Conservation (phyloP, 2,329 filamentous ascomycete species). For the Claviceps sp. region DNA sequence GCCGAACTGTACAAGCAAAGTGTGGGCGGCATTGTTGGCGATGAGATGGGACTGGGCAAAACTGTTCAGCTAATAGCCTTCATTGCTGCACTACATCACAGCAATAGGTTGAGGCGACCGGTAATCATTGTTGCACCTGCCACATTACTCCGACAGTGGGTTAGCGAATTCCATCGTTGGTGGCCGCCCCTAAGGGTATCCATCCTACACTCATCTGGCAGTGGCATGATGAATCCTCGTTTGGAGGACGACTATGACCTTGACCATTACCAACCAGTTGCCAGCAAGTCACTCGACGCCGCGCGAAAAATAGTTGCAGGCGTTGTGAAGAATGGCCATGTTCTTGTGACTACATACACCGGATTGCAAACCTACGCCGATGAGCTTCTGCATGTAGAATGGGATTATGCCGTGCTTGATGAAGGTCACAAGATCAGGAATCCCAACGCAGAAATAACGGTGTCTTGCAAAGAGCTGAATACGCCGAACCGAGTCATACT, state of each 20-base stretch:
- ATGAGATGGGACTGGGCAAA: slow-evolving; percentile 98
- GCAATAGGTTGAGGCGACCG: slow-evolving; percentile 68
- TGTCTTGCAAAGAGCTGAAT: slow-evolving; percentile 85
- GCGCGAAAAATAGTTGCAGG: slow-evolving; percentile 71
- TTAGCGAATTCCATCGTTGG: slow-evolving; percentile 96
- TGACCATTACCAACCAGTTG: slow-evolving; percentile 25
- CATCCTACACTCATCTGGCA: slow-evolving; percentile 88
- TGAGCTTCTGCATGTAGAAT: slow-evolving; percentile 67
- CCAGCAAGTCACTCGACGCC: slow-evolving; percentile 33
- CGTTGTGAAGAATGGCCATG: slow-evolving; percentile 74
- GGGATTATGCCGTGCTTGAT: slow-evolving; percentile 89
- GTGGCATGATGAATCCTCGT: slow-evolving; percentile 84
- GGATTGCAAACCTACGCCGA: slow-evolving; percentile 88
- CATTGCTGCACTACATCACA: slow-evolving; percentile 83
- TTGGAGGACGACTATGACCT: slow-evolving; percentile 40
- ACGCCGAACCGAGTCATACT: slow-evolving; percentile 86
- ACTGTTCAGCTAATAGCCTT: slow-evolving; percentile 65
- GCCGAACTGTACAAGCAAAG: slow-evolving; percentile 81
- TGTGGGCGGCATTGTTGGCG: slow-evolving; percentile 87
- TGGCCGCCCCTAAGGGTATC: slow-evolving; percentile 98
- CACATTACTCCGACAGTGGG: slow-evolving; percentile 94
- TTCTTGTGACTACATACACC: slow-evolving; percentile 90
- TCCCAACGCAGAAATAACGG: slow-evolving; percentile 85
- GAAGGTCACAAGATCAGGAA: slow-evolving; percentile 98
- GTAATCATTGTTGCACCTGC: slow-evolving; percentile 88